phyloP scores from a whole-genome alignment of 1,284 basidiomycete species.

The Ganoderma resinaceum region DNA sequence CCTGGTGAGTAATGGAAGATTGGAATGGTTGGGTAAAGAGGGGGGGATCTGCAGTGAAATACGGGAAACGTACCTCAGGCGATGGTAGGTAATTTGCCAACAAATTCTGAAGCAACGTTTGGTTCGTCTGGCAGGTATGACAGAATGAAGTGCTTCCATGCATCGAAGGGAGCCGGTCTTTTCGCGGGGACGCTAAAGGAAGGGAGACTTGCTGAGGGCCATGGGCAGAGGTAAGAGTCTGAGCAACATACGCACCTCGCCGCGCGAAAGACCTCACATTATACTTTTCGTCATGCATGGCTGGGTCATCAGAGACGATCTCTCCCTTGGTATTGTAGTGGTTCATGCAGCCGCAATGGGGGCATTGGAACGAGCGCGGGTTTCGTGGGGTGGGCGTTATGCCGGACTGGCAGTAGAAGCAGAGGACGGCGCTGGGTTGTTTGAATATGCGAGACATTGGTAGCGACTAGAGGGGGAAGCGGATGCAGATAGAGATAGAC shows the following conservation, averaged over 20 bases:
- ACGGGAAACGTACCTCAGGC: constrained; percentile 56
- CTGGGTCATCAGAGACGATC: constrained; percentile 85
- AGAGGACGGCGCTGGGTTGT: constrained; percentile 45
- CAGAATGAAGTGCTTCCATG: constrained; percentile 77
- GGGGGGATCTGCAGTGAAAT: background rate
- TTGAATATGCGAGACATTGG: constrained; percentile 44
- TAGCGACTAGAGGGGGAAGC: background rate
- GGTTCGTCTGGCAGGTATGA: constrained; percentile 88
- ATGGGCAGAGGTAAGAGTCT: constrained; percentile 16
- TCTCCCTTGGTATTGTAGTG: constrained; percentile 73
- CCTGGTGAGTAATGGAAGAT: constrained; percentile 48
- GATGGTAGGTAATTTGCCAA: constrained; percentile 87
- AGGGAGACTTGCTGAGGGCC: background rate
- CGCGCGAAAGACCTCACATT: constrained; percentile 77
- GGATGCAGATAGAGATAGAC: too few species aligned
- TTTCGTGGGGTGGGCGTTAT: constrained; percentile 52
- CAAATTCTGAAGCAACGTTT: constrained; percentile 85
- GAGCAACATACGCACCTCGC: constrained; percentile 60
- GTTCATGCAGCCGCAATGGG: constrained; percentile 76
- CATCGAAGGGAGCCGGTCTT: constrained; percentile 66
- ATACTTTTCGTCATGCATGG: constrained; percentile 81
- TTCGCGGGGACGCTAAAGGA: constrained; percentile 66
- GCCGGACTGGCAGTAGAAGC: constrained; percentile 72
- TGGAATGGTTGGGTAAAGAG: background rate
- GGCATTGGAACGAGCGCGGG: constrained; percentile 66